Conservation (phyloP, 371 early-diverging fungal species). For the Basidiobolus heterosporus region DNA sequence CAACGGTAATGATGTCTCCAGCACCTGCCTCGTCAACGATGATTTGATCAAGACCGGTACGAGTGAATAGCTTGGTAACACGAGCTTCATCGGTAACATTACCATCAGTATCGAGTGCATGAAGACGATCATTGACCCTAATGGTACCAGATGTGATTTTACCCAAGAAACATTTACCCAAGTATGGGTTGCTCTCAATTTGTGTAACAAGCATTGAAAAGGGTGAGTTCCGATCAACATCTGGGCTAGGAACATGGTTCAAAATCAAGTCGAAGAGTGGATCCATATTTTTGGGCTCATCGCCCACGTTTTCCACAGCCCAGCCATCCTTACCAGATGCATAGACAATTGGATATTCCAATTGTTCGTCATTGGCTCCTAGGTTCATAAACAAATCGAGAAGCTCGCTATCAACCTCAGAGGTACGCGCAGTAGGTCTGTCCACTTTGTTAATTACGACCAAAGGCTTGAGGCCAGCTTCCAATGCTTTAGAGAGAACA, state of each 20-base stretch:
- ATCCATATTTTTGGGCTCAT: conserved; percentile 22
- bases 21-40: conserved; percentile 55
- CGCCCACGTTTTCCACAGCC: conserved; percentile 32
- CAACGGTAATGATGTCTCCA: conserved; percentile 62
- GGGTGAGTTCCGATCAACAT: conserved; percentile 29
- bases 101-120: conserved; percentile 42
- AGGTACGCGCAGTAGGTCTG: conserved; percentile 45
- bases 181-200: conserved; percentile 53
- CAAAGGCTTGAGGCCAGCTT: conserved; percentile 38
- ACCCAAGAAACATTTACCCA: conserved; percentile 63
- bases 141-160: conserved; percentile 43
- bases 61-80: conserved; percentile 49
- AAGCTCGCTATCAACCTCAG: conserved; percentile 52
- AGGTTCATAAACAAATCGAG: conserved; percentile 55
- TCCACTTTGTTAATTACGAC: conserved; percentile 71
- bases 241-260: conserved; percentile 40
- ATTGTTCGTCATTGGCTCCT: conserved; percentile 55
- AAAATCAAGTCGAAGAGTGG: conserved; percentile 53
- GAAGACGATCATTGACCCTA: conserved; percentile 46
- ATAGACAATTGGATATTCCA: conserved; percentile 49
- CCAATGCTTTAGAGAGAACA: conserved; percentile 57
- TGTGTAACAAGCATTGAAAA: conserved; percentile 70
- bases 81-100: conserved; percentile 34
- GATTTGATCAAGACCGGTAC: conserved; percentile 47
- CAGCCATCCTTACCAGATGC: conserved; percentile 70